These are phyloP conservation scores for Alternaria sp. DNA, from an alignment of 2,329 filamentous ascomycete species.

Conservation along the genomic window DNA sequence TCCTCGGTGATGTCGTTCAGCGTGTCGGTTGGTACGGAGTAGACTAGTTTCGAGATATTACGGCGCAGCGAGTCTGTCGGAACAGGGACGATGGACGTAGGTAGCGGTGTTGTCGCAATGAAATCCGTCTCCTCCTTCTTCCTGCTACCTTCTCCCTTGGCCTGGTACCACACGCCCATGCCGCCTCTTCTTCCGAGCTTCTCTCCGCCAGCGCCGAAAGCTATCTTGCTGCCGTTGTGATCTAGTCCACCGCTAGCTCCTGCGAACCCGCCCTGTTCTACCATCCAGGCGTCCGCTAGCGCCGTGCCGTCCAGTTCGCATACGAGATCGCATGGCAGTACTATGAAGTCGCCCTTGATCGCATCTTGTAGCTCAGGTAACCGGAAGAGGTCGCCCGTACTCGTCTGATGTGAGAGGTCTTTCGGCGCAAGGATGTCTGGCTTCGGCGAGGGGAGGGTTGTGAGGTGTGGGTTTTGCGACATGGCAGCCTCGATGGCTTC, in stretches of 20 bases:
- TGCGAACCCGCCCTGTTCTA: constrained; percentile 74
- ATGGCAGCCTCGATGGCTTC: constrained; percentile 72
- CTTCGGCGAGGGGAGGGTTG: constrained; percentile 72
- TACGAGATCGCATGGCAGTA: constrained; percentile 91
- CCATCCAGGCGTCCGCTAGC: constrained; percentile 91
- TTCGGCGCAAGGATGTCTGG: constrained; percentile 78
- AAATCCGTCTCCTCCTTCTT: constrained; percentile 96
- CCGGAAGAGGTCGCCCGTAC: constrained; percentile 86
- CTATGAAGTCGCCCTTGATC: constrained; percentile 84
- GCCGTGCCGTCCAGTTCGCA: constrained; percentile 86
- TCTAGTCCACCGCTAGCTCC: constrained; percentile 61
- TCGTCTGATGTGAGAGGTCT: constrained; percentile 80
- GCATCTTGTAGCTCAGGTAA: constrained; percentile 80
- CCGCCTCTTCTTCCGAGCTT: constrained; percentile 73
- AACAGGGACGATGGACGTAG: constrained; percentile 63
- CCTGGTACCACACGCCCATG: constrained; percentile 89
- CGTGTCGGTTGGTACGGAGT: constrained; percentile 86
- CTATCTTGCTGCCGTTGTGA: constrained; percentile 51
- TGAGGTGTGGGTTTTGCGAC: constrained; percentile 79
- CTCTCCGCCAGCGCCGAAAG: constrained; percentile 61
- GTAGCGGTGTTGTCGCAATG: constrained; percentile 75
- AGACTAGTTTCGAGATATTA: constrained; percentile 78
- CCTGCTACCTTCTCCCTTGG: constrained; percentile 74
- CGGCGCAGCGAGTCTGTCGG: constrained; percentile 70
- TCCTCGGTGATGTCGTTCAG: constrained; percentile 83